phyloP scores from a whole-genome alignment of 2,329 filamentous ascomycete genomes.

The Dissoconium aciculare region DNA sequence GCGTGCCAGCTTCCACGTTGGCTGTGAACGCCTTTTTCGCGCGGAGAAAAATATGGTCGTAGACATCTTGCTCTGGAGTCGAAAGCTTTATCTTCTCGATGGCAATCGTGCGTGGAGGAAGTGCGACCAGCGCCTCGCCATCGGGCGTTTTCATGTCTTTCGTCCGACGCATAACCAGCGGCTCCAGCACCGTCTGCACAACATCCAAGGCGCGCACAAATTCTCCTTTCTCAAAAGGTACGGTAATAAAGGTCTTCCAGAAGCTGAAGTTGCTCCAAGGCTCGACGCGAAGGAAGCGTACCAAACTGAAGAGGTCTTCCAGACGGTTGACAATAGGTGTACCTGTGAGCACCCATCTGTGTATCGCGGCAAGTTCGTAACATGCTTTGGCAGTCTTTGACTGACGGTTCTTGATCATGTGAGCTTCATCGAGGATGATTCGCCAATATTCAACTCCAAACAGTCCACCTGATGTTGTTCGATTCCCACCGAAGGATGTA shows the following conservation, averaged over 20 bases:
- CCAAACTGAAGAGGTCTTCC: conserved; percentile 85
- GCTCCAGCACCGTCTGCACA: conserved; percentile 90
- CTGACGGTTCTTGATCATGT: conserved; percentile 72
- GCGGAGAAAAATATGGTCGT: conserved; percentile 72
- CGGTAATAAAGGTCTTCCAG: conserved; percentile 97
- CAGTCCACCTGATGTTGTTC: conserved; percentile 41
- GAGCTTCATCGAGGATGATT: conserved; percentile 87
- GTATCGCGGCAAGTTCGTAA: conserved; percentile 70
- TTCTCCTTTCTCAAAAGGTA: conserved; percentile 90
- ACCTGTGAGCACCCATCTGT: conserved; percentile 87
- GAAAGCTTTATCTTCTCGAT: conserved; percentile 81
- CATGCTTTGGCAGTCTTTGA: conserved; percentile 93
- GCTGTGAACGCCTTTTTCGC: conserved; percentile 73
- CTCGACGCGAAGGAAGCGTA: conserved; percentile 83
- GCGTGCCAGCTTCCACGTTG: conserved; percentile 79
- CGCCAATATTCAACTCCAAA: conserved; percentile 93
- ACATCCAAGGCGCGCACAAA: conserved; percentile 89
- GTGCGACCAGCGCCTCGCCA: conserved; percentile 62
- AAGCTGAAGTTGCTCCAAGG: conserved; percentile 99
- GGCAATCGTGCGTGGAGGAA: conserved; percentile 68
- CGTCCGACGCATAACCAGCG: conserved; percentile 82
- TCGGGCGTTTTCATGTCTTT: conserved; percentile 97
- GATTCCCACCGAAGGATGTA: conserved; percentile 45
- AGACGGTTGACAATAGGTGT: conserved; percentile 94
- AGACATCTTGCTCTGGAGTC: conserved; percentile 72